Conservation (phyloP, 2,329 filamentous ascomycete genomes). For the Plectosphaerella sp. region DNA sequence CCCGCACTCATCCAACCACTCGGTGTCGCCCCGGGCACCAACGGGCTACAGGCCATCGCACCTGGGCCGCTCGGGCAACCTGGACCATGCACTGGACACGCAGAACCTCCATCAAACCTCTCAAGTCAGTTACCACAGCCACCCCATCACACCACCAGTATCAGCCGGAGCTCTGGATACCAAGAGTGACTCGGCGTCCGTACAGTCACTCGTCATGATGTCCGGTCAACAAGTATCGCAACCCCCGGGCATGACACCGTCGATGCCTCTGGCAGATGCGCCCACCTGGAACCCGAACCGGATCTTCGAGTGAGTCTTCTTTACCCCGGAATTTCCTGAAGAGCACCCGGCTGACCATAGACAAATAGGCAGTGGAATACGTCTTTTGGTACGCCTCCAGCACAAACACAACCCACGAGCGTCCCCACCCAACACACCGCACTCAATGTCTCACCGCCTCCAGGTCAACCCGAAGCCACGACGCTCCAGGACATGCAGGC, state of each 20-base stretch:
- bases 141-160: constrained; percentile 77
- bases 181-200: constrained; percentile 71
- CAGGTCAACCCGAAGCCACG: constrained; percentile 50
- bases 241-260: constrained; percentile 44
- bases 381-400: constrained; percentile 74
- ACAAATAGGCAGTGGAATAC: constrained; percentile 86
- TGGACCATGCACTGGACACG: constrained; percentile 51
- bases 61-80: constrained; percentile 39
- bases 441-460: constrained; percentile 48
- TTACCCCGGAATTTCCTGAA: background rate
- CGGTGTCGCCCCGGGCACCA: constrained; percentile 57
- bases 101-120: constrained; percentile 44
- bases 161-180: constrained; percentile 68
- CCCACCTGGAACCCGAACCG: constrained; percentile 78
- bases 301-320: constrained; percentile 76
- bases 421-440: constrained; percentile 41
- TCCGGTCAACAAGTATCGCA: constrained; percentile 51
- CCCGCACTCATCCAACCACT: constrained; percentile 59
- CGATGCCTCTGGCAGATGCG: constrained; percentile 58
- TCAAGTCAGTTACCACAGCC: constrained; percentile 63
- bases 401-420: constrained; percentile 36
- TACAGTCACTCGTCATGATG: constrained; percentile 71
- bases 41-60: constrained; percentile 41
- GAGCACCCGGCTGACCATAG: constrained; percentile 9
- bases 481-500: constrained; percentile 49